A percentile compares a stretch with the other conserved stretches of the same genome.
Evolutionary conservation across 108 stramenopile genomes (phyloP).

Genomic region (Skeletonema tropicum): DNA sequence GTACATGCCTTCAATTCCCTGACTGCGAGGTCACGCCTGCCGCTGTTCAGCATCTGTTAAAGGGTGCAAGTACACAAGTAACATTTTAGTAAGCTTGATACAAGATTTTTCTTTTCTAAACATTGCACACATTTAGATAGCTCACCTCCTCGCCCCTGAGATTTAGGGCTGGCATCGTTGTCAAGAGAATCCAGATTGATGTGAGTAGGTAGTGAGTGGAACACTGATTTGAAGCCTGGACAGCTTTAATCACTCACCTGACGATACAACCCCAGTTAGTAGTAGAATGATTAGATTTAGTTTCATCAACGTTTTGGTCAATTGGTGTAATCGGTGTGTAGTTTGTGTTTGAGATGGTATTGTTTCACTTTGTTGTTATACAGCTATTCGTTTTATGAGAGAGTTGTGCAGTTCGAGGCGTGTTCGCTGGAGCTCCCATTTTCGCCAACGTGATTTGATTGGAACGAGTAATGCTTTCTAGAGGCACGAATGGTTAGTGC

Average conservation of each 20-base stretch:
- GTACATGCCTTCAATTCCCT: background rate
- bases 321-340: background rate
- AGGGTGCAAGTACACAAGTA: background rate
- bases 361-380: background rate
- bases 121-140: background rate
- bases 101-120: background rate
- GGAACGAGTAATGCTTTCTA: background rate
- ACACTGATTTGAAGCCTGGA: background rate
- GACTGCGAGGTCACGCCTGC: background rate
- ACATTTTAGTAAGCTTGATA: background rate
- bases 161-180: background rate
- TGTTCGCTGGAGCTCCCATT: background rate
- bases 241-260: background rate
- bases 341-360: background rate
- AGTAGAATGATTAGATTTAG: background rate
- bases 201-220: background rate
- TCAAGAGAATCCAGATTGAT: background rate
- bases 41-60: background rate
- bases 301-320: background rate
- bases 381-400: conserved; percentile 3
- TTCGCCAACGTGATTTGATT: background rate
- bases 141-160: background rate
- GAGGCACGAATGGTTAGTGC: too few relatives aligned
- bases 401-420: background rate
- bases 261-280: background rate